phyloP scores from a whole-genome alignment of 2,329 filamentous ascomycete species.

The Cercospora sesami region DNA sequence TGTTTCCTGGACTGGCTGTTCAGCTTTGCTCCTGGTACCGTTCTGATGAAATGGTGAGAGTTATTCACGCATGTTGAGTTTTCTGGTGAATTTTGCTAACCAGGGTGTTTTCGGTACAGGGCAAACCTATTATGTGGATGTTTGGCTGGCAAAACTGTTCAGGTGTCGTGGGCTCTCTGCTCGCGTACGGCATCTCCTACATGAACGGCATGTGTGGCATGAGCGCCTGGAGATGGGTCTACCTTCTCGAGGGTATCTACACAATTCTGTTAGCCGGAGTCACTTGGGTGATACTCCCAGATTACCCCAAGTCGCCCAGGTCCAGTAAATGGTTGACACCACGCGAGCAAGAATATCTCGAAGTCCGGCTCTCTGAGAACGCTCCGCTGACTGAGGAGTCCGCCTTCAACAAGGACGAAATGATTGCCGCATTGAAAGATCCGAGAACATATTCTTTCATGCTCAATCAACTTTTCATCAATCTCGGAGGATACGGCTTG shows the following conservation, averaged over 20 bases:
- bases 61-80: too few relatives aligned
- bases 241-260: slow-evolving; percentile 62
- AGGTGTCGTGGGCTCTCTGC: slow-evolving; percentile 25
- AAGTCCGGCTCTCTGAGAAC: slow-evolving; percentile 46
- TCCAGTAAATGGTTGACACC: slow-evolving; percentile 54
- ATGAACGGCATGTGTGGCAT: slow-evolving; percentile 53
- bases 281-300: slow-evolving; percentile 52
- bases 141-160: slow-evolving; percentile 47
- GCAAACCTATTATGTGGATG: slow-evolving; percentile 28
- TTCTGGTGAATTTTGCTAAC: too few relatives aligned
- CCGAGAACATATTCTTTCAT: slow-evolving; percentile 43
- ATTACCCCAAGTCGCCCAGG: slow-evolving; percentile 49
- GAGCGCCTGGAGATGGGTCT: slow-evolving; percentile 55
- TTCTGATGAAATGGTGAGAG: slow-evolving; percentile 18
- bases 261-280: slow-evolving; percentile 50
- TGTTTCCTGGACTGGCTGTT: slow-evolving; percentile 52
- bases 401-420: slow-evolving; percentile 58
- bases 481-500: slow-evolving; percentile 56
- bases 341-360: slow-evolving; percentile 52
- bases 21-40: slow-evolving; percentile 29
- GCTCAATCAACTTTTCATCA: slow-evolving; percentile 59
- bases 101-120: neutral
- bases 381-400: slow-evolving; percentile 48
- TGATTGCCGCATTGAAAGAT: slow-evolving; percentile 53
- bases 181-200: slow-evolving; percentile 43